Conservation (phyloP, 768 basidiomycete species). For the Lenzites betulinus region DNA sequence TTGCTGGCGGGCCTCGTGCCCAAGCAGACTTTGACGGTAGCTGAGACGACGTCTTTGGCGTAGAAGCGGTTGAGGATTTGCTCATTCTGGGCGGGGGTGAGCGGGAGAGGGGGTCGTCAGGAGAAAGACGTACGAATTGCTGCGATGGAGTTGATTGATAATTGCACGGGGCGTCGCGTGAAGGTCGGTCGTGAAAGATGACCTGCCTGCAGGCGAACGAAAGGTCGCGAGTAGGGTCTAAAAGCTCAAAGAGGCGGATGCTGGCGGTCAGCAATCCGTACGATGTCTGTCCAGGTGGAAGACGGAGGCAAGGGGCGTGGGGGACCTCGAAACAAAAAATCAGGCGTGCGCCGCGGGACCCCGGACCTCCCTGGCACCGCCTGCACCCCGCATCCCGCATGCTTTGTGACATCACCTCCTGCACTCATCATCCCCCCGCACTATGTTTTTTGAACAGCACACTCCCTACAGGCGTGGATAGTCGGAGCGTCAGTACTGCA, state of each 20-base stretch:
- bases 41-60: conserved; percentile 71
- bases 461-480: no score
- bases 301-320: conserved; percentile 28
- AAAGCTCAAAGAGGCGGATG: conserved; percentile 30
- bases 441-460: no score
- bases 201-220: conserved; percentile 87
- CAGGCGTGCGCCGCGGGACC: conserved; percentile 20
- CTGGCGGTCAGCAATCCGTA: conserved; percentile 36
- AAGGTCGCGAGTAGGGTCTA: conserved; percentile 43
- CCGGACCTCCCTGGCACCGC: conserved; percentile 17
- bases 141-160: conserved; percentile 52
- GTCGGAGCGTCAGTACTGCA: no score
- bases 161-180: conserved; percentile 60
- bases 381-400: neutral
- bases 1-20: conserved; percentile 84
- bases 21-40: conserved; percentile 86
- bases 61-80: conserved; percentile 80
- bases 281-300: conserved; percentile 34
- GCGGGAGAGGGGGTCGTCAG: conserved; percentile 15
- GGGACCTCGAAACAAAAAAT: conserved; percentile 28
- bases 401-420: conserved; percentile 9
- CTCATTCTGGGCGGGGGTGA: conserved; percentile 72
- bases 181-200: conserved; percentile 79
- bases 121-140: conserved; percentile 35
- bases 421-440: no score